These are phyloP conservation scores for Lepraria neglecta DNA, from an alignment of 495 filamentous ascomycete genomes.

Conservation along the genomic window DNA sequence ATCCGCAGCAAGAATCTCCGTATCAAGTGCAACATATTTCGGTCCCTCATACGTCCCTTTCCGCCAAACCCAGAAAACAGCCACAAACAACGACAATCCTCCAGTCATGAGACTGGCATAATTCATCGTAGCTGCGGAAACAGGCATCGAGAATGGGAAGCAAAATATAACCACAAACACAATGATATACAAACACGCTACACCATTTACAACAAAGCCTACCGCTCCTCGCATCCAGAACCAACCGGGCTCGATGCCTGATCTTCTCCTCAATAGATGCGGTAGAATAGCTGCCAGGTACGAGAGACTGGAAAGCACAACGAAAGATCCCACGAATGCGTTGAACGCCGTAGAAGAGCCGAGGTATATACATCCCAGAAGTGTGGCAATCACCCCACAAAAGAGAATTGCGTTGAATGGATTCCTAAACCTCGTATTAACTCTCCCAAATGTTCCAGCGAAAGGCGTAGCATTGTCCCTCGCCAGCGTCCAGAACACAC, in stretches of 20 bases:
- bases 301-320: constrained; percentile 65
- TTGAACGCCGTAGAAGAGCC: constrained; percentile 64
- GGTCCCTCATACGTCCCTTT: constrained; percentile 32
- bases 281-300: constrained; percentile 67
- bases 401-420: constrained; percentile 23
- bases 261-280: constrained; percentile 55
- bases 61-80: constrained; percentile 37
- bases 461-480: constrained; percentile 55
- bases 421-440: constrained; percentile 28
- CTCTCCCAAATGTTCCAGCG: constrained; percentile 33
- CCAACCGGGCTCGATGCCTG: constrained; percentile 58
- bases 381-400: constrained; percentile 49
- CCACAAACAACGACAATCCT: constrained; percentile 45
- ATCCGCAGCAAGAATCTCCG: constrained; percentile 17
- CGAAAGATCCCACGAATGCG: constrained; percentile 65
- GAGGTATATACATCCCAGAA: constrained; percentile 63
- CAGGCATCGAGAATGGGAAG: constrained; percentile 60
- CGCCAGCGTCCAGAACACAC: constrained; percentile 71
- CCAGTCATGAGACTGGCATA: constrained; percentile 61
- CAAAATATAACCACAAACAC: constrained; percentile 68
- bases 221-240: constrained; percentile 58
- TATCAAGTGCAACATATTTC: constrained; percentile 16
- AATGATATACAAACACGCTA: constrained; percentile 54
- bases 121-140: constrained; percentile 57
- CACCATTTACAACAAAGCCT: constrained; percentile 50